phyloP scores from a whole-genome alignment of 1,284 basidiomycete genomes.

The Serendipita sp. region DNA sequence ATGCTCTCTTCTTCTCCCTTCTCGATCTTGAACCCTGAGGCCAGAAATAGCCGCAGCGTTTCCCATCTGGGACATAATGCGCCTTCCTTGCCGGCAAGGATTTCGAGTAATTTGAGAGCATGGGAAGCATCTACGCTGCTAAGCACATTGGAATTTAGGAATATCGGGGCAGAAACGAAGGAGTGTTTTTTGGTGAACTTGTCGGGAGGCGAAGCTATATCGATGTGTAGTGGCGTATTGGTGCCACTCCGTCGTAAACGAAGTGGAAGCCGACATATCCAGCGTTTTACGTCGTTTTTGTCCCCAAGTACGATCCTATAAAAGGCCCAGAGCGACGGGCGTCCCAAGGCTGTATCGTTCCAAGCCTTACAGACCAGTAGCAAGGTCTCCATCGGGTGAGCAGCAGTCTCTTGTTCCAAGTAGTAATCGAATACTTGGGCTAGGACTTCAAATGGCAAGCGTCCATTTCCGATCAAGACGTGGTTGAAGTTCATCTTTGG shows the following conservation, averaged over 20 bases:
- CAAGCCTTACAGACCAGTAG: neutral
- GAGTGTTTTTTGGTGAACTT: no score
- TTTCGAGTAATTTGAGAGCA: no score
- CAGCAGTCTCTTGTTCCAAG: neutral
- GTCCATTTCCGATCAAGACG: neutral
- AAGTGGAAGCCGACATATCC: neutral
- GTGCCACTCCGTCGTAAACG: neutral
- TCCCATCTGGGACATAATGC: no score
- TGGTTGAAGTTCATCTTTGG: neutral
- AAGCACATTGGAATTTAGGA: no score
- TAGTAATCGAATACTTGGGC: neutral
- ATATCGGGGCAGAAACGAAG: no score
- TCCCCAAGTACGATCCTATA: neutral
- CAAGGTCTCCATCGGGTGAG: neutral
- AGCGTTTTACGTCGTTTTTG: neutral
- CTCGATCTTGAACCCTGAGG: no score
- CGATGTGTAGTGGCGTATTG: no score
- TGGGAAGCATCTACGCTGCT: no score
- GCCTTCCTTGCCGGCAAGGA: no score
- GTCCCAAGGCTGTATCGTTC: neutral
- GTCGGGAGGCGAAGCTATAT: no score
- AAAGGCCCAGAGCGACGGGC: neutral
- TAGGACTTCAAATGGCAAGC: neutral
- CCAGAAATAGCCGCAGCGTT: no score
- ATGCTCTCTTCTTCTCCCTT: no score